Evolutionary conservation across 768 basidiomycete species (phyloP), one percentile per base, ranked within the genome.

Genomic region (Tricholoma bakamatsutake): DNA sequence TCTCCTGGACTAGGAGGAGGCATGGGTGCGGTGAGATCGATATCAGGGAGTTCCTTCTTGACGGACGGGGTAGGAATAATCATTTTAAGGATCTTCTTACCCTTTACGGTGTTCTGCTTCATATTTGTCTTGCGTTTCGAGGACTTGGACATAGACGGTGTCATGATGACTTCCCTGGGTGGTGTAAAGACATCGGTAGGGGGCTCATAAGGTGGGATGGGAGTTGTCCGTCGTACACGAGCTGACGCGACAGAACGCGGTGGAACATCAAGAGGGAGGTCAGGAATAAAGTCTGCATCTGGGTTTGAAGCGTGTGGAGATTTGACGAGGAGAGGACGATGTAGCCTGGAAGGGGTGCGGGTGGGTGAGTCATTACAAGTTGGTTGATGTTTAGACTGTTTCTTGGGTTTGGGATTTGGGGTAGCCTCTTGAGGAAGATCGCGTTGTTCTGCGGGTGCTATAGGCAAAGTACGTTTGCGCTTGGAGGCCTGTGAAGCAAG

Each of bases 1-100:
- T 91, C 89, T 0, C 81, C 81, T 2, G 89, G 89, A 52, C 86
- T 88, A 0, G 87, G 75, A 0, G 89, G 90, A 7, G 85, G 82
- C 61, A 82, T 76, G 4, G 84, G 83, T 12, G 64, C 73, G 48
- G 66, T 75, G 28, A 87, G 68, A 61, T 88, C 80, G 59, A 88
- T 73, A 15, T 80, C 80, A 0, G 87, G 87, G 4, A 80, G 77
- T 61, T 90, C 88, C 55, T 73, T 80, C 76, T 90, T 91, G 56
- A 83, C 62, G 27, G 30, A 48, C 5, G 46, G 15, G 4, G 46
- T 15, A 21, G 52, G 52, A 18, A 43, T 40, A 30, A 58, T 13
- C 43, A 63, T 52, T 31, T 62, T 69, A 67, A 58, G 52, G 27
- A 53, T 45, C 18, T 66, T 54, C 3, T 62, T 54, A 1, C 60